These are phyloP conservation scores for Actinidia polygama DNA, from an alignment of 179 eudicot species.

Conservation along the genomic window DNA sequence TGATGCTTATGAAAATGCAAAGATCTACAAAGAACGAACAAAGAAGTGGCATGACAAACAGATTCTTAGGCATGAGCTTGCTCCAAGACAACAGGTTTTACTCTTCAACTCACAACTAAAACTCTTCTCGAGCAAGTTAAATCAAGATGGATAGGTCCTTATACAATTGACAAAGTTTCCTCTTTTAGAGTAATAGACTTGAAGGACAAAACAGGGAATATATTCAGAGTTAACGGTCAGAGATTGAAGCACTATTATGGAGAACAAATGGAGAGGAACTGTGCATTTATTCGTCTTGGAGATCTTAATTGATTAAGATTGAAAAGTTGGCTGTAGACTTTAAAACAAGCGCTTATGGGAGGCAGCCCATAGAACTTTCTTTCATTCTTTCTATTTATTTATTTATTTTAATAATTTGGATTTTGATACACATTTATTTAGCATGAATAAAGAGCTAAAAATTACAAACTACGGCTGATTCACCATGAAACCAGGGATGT, in stretches of 20 bases:
- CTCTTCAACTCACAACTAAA: background rate
- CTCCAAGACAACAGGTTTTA: background rate
- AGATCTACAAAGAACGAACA: background rate
- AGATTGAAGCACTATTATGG: background rate
- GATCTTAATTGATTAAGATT: background rate
- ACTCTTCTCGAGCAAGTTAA: background rate
- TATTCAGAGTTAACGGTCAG: background rate
- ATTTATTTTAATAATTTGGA: too few relatives aligned
- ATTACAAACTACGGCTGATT: too few relatives aligned
- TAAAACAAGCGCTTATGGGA: slow-evolving; percentile 9
- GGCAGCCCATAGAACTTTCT: slow-evolving; percentile 1
- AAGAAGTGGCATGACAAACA: background rate
- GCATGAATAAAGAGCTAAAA: too few relatives aligned
- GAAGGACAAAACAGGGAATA: background rate
- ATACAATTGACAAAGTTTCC: background rate
- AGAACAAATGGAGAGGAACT: too few relatives aligned
- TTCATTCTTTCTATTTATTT: background rate
- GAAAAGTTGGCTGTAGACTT: background rate
- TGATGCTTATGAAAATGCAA: background rate
- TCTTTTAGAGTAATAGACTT: background rate
- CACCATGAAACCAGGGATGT: too few relatives aligned
- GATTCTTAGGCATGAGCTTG: background rate
- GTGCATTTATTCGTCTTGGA: too few relatives aligned
- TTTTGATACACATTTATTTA: too few relatives aligned
- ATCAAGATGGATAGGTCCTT: background rate